phyloP scores from a whole-genome alignment of 179 eudicot genomes.

The Beta lomatogona region DNA sequence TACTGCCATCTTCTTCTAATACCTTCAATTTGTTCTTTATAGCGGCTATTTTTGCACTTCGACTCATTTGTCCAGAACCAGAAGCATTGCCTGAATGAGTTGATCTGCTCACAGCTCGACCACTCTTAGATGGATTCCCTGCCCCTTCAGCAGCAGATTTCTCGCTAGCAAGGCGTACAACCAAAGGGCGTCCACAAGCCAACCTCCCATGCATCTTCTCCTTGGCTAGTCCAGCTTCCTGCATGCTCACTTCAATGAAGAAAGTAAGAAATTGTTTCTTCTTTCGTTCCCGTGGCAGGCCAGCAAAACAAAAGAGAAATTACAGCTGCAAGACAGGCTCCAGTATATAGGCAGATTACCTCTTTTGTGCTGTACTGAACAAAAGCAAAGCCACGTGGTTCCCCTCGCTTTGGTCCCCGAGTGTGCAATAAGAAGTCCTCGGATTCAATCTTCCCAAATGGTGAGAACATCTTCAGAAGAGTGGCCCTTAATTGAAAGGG shows the following conservation, averaged over 20 bases:
- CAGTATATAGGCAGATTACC: slow-evolving; percentile 50
- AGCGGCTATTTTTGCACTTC: slow-evolving; percentile 88
- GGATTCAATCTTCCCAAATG: slow-evolving; percentile 76
- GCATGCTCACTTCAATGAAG: slow-evolving; percentile 86
- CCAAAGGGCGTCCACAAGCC: slow-evolving; percentile 82
- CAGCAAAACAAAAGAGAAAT: background rate
- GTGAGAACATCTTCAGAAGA: slow-evolving; percentile 79
- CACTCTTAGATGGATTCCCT: slow-evolving; percentile 35
- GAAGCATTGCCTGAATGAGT: slow-evolving; percentile 37
- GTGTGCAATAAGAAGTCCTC: slow-evolving; percentile 89
- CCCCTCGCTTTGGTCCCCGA: slow-evolving; percentile 87
- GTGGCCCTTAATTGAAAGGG: slow-evolving; percentile 54
- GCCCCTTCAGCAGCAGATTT: slow-evolving; percentile 45
- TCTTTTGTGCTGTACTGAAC: slow-evolving; percentile 69
- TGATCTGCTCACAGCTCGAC: slow-evolving; percentile 36
- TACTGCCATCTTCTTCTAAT: slow-evolving; percentile 59
- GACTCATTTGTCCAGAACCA: slow-evolving; percentile 57
- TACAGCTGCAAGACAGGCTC: background rate
- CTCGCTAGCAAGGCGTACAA: slow-evolving; percentile 83
- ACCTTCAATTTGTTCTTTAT: slow-evolving; percentile 85
- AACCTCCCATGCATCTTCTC: slow-evolving; percentile 89
- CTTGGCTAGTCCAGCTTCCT: slow-evolving; percentile 89
- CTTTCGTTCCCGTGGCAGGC: background rate
- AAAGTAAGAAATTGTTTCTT: slow-evolving; percentile 31
- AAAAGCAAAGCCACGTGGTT: slow-evolving; percentile 93